Percentiles rank a stretch among this genome's conserved stretches.
These are phyloP conservation scores for Colletotrichum spaethianum DNA, from an alignment of 2,329 filamentous ascomycete species.

Conservation along the genomic window DNA sequence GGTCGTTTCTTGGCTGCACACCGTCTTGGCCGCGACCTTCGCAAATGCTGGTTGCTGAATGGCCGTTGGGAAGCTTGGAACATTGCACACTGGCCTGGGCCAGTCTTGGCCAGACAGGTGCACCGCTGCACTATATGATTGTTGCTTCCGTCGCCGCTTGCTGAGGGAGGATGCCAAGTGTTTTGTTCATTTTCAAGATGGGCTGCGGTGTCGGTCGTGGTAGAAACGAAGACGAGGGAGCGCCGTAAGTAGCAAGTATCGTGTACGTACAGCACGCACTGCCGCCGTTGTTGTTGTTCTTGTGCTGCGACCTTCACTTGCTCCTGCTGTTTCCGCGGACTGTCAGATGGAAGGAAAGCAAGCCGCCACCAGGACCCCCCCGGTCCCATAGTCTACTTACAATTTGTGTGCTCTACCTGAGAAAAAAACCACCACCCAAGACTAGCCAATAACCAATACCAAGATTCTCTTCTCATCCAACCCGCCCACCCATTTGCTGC, in stretches of 20 bases:
- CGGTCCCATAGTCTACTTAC: background rate
- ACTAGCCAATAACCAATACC: background rate
- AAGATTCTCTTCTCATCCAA: conserved; percentile 8
- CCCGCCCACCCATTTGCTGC: conserved; percentile 13
- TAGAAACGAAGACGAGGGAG: background rate
- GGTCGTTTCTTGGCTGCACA: conserved; percentile 37
- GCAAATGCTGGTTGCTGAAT: conserved; percentile 25
- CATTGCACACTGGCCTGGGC: conserved; percentile 21
- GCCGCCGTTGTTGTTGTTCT: background rate
- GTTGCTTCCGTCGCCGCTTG: background rate
- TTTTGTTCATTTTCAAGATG: background rate
- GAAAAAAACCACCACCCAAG: background rate
- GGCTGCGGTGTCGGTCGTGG: background rate
- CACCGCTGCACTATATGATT: background rate
- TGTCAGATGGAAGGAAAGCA: conserved; percentile 13
- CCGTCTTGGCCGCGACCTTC: conserved; percentile 36
- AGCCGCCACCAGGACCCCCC: conserved; percentile 16
- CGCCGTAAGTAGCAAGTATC: background rate
- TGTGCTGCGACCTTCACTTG: background rate
- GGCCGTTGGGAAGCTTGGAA: background rate
- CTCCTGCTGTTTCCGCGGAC: background rate
- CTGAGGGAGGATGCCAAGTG: conserved; percentile 9
- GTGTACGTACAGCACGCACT: background rate
- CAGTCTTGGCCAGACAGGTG: conserved; percentile 23
- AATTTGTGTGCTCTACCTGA: background rate